These are phyloP conservation scores for Linnemannia hyalina DNA, from an alignment of 192 early-diverging fungal species.

Conservation along the genomic window DNA sequence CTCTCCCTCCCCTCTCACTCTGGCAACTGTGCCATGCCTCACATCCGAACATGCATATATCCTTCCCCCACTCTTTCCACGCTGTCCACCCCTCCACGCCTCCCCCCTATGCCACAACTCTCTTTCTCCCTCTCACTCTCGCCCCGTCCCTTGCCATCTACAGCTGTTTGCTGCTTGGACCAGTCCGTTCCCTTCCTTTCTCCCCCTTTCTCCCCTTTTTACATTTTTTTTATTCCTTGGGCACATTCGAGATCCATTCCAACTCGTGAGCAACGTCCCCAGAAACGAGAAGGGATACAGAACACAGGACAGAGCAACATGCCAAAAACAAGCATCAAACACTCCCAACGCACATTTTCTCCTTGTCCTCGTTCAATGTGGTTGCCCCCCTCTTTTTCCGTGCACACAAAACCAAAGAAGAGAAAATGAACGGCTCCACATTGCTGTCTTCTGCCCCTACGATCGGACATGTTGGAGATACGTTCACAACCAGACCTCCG, in stretches of 20 bases:
- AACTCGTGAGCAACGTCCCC: not conserved
- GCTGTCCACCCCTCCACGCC: not conserved
- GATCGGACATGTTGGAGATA: not conserved
- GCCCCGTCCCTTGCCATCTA: not conserved
- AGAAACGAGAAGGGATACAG: not conserved
- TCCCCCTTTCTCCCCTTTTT: no score
- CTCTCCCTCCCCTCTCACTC: not conserved
- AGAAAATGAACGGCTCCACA: no score
- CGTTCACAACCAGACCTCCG: not conserved
- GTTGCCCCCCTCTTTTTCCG: not conserved
- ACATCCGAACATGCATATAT: not conserved
- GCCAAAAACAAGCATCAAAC: not conserved
- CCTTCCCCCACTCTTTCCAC: not conserved
- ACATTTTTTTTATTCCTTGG: not conserved
- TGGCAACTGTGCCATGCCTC: slow-evolving; percentile 30
- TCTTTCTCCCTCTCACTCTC: not conserved
- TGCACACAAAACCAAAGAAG: not conserved
- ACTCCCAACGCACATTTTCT: not conserved
- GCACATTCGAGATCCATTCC: not conserved
- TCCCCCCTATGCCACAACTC: not conserved
- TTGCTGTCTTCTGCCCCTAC: not conserved
- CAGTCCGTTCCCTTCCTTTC: not conserved
- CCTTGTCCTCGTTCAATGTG: not conserved
- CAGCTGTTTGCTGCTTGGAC: not conserved
- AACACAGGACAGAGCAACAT: not conserved